Evolutionary conservation across 2,329 filamentous ascomycete genomes (phyloP).

Genomic region (Aspergillus sclerotialis): DNA sequence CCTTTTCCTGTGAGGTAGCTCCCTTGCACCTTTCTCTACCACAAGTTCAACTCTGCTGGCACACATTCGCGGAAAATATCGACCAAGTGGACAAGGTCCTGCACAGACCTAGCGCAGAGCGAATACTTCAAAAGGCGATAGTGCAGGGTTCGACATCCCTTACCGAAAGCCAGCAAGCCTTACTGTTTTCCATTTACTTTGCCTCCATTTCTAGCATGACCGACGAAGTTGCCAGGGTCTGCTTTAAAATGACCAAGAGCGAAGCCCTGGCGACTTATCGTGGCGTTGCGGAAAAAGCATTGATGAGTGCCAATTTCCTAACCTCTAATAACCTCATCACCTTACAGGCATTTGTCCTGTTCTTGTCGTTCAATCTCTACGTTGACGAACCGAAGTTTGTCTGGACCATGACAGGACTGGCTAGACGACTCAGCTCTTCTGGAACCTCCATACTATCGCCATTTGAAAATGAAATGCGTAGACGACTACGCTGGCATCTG

Average conservation of each 20-base stretch:
- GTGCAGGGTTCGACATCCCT: constrained; percentile 37
- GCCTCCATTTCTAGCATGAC: constrained; percentile 45
- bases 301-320: constrained; percentile 53
- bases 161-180: constrained; percentile 44
- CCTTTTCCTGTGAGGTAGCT: not conserved
- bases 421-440: constrained; percentile 35
- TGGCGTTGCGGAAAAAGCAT: constrained; percentile 51
- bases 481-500: constrained; percentile 20
- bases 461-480: constrained; percentile 37
- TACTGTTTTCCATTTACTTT: constrained; percentile 55
- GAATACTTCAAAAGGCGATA: constrained; percentile 39
- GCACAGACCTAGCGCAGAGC: constrained; percentile 46
- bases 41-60: constrained; percentile 12
- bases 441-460: constrained; percentile 20
- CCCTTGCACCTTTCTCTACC: constrained; percentile 4
- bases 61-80: constrained; percentile 26
- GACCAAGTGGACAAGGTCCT: constrained; percentile 52
- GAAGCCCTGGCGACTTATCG: constrained; percentile 46
- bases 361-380: constrained; percentile 41
- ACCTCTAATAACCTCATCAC: constrained; percentile 51
- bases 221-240: constrained; percentile 26
- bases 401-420: constrained; percentile 21
- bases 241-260: constrained; percentile 17
- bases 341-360: constrained; percentile 52
- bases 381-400: constrained; percentile 13